Conservation (phyloP, 2,329 filamentous ascomycete species). For the Ascocoryne sarcoides region DNA sequence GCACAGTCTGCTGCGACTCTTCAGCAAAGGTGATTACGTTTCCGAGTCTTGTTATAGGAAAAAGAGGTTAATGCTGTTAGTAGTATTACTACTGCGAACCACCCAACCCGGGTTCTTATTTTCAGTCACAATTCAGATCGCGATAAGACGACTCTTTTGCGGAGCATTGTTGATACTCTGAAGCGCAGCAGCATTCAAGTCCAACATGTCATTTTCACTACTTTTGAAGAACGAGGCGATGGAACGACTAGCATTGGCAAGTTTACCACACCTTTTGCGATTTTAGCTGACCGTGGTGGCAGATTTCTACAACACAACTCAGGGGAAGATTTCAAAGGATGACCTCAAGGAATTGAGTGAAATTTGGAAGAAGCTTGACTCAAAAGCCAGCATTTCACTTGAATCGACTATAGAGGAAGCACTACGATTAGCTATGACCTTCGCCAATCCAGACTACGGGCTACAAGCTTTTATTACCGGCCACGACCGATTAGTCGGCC, state of each 20-base stretch:
- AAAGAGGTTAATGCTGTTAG: slow-evolving; percentile 5
- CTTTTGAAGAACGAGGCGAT: neutral
- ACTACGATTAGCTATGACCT: slow-evolving; percentile 35
- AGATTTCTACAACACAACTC: neutral
- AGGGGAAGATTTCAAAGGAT: neutral
- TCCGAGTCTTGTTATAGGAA: neutral
- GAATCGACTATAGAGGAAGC: slow-evolving; percentile 46
- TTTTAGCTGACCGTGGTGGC: neutral
- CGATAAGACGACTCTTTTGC: neutral
- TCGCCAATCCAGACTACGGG: slow-evolving; percentile 24
- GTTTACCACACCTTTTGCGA: neutral
- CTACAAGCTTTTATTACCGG: slow-evolving; percentile 40
- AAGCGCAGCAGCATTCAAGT: neutral
- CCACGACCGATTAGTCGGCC: slow-evolving; percentile 51
- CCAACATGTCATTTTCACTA: slow-evolving; percentile 1
- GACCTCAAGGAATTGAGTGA: slow-evolving; percentile 1
- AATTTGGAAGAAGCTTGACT: slow-evolving; percentile 6
- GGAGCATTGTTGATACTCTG: neutral
- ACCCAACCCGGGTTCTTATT: neutral
- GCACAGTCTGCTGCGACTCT: slow-evolving; percentile 33
- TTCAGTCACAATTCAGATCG: neutral
- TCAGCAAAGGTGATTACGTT: neutral
- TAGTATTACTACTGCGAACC: neutral
- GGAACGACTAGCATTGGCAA: neutral
- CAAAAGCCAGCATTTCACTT: slow-evolving; percentile 24